These are phyloP conservation scores for Macroventuria anomochaeta DNA, from an alignment of 2,329 filamentous ascomycete species.

Conservation along the genomic window DNA sequence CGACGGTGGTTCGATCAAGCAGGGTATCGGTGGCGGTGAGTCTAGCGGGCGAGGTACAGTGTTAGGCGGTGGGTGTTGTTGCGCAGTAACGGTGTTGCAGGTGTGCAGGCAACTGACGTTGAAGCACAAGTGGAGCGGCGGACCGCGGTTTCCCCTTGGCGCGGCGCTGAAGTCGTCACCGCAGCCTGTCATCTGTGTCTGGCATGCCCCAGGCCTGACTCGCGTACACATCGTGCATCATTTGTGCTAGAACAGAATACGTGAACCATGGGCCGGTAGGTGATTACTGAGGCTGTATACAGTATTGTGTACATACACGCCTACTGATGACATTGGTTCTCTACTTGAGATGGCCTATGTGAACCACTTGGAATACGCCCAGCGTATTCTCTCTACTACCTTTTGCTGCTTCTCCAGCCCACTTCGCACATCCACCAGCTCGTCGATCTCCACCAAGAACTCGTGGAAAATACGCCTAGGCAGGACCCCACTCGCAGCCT, in stretches of 20 bases:
- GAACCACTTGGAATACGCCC: slow-evolving; percentile 84
- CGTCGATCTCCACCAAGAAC: slow-evolving; percentile 86
- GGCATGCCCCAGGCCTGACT: background rate
- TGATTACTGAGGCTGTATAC: no score
- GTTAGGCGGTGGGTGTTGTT: slow-evolving; percentile 1
- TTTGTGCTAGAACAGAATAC: no score
- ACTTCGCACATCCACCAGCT: slow-evolving; percentile 79
- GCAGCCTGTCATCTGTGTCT: slow-evolving; percentile 2
- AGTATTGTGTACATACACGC: no score
- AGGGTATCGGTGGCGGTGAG: slow-evolving; percentile 1
- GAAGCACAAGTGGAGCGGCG: background rate
- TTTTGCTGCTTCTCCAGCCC: slow-evolving; percentile 79
- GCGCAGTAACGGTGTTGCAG: slow-evolving; percentile 9
- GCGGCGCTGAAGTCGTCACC: background rate
- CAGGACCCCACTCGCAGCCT: slow-evolving; percentile 70
- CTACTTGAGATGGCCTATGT: slow-evolving; percentile 17
- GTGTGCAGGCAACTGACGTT: slow-evolving; percentile 13
- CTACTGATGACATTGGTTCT: no score
- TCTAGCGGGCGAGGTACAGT: background rate
- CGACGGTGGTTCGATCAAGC: background rate
- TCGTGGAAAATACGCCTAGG: slow-evolving; percentile 79
- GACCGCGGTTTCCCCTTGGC: background rate
- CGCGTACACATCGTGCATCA: background rate
- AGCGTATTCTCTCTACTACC: slow-evolving; percentile 82
- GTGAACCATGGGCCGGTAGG: no score